Conservation (phyloP, 495 filamentous ascomycete genomes). For the Bacidia gigantensis region DNA sequence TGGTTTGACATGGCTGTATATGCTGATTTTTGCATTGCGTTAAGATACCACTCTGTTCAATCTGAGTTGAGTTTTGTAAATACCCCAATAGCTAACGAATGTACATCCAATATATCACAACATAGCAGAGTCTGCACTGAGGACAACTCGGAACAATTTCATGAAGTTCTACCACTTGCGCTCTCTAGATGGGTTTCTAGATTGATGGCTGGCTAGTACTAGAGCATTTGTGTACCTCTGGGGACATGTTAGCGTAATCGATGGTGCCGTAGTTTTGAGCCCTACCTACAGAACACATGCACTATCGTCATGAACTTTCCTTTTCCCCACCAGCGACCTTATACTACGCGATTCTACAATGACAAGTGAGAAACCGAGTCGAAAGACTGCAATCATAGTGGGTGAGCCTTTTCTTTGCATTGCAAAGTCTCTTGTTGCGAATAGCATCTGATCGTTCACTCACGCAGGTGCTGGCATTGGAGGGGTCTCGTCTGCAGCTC, state of each 20-base stretch:
- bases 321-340: neutral
- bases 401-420: conserved; percentile 21
- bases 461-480: conserved; percentile 49
- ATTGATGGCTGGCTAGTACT: too few species aligned
- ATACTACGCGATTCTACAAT: neutral
- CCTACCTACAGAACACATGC: too few species aligned
- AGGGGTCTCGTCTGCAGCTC: conserved; percentile 51
- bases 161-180: too few species aligned
- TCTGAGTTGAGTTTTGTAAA: neutral
- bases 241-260: too few species aligned
- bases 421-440: neutral
- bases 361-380: conserved; percentile 12
- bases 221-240: too few species aligned
- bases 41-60: conserved; percentile 12
- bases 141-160: too few species aligned
- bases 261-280: too few species aligned
- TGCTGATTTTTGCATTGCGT: neutral
- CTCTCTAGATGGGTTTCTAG: too few species aligned
- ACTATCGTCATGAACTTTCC: neutral
- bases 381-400: conserved; percentile 34
- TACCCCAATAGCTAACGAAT: neutral
- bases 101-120: neutral
- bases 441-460: conserved; percentile 6
- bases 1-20: neutral
- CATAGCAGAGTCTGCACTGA: too few species aligned